These are phyloP conservation scores for Wickerhamomyces kurtzmanii DNA, from an alignment of 805 yeast species.

Conservation along the genomic window DNA sequence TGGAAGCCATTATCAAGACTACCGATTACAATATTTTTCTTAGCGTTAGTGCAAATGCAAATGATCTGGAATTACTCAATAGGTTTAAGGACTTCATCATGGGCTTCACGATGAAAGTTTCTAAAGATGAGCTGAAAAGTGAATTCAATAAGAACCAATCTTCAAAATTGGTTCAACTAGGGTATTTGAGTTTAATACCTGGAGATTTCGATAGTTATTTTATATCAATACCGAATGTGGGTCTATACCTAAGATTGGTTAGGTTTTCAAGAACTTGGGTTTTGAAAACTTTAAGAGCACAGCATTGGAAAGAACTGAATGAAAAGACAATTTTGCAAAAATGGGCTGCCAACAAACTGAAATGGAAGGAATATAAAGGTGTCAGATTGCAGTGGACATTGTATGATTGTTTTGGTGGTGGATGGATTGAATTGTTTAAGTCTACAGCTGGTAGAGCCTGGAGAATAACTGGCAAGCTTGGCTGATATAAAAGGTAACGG, in stretches of 20 bases:
- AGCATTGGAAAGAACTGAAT: conserved; percentile 30
- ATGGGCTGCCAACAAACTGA: conserved; percentile 35
- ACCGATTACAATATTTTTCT: no score
- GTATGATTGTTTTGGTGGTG: conserved; percentile 42
- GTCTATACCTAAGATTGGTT: conserved; percentile 33
- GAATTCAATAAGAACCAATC: conserved; percentile 14
- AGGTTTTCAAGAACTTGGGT: conserved; percentile 34
- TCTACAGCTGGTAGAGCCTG: conserved; percentile 46
- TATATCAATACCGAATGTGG: conserved; percentile 40
- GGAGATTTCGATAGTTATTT: conserved; percentile 28
- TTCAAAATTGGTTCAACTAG: conserved; percentile 25
- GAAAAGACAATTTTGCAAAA: conserved; percentile 30
- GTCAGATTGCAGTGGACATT: conserved; percentile 37
- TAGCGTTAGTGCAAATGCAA: no score
- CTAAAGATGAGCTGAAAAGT: conserved; percentile 10
- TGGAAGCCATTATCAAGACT: conserved; percentile 26
- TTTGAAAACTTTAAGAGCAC: conserved; percentile 24
- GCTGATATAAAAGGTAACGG: no score
- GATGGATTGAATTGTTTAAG: conserved; percentile 38
- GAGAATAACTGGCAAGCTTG: no score
- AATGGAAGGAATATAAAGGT: conserved; percentile 40
- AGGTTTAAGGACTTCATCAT: no score
- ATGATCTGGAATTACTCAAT: conserved; percentile 31
- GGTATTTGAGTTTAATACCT: conserved; percentile 32
- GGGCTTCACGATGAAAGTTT: conserved; percentile 19